Conservation (phyloP, 106 monocot genomes). For the Apostasia ramifera region DNA sequence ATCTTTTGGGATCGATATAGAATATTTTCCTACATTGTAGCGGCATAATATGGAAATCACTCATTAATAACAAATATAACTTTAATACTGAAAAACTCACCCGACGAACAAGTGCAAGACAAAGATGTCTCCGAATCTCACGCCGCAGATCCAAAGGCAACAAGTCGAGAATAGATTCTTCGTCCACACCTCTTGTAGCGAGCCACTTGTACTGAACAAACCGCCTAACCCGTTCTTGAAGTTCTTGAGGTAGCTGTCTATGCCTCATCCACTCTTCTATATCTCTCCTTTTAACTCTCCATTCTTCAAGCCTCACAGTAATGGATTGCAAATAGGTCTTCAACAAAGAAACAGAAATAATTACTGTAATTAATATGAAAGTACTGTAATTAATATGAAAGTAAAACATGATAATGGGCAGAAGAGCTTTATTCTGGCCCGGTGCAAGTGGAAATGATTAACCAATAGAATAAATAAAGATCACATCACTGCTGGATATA, state of each 20-base stretch:
- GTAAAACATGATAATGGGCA: too few species aligned
- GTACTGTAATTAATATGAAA: too few species aligned
- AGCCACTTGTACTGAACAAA: conserved; percentile 95
- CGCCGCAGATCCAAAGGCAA: conserved; percentile 88
- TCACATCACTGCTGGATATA: too few species aligned
- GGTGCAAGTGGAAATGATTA: too few species aligned
- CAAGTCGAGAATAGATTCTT: conserved; percentile 66
- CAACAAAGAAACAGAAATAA: conserved; percentile 3
- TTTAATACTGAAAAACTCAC: conserved; percentile 29
- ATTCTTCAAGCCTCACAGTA: conserved; percentile 76
- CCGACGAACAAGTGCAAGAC: conserved; percentile 77
- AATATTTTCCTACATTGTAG: too few species aligned
- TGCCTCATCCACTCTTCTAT: conserved; percentile 97
- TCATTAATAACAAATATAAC: not conserved
- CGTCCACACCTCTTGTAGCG: conserved; percentile 88
- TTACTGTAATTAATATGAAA: too few species aligned
- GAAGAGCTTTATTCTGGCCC: too few species aligned
- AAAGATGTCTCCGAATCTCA: conserved; percentile 82
- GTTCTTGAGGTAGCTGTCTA: conserved; percentile 66
- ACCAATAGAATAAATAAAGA: too few species aligned
- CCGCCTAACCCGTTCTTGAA: conserved; percentile 60
- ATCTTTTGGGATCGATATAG: too few species aligned
- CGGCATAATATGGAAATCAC: not conserved
- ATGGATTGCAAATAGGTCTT: conserved; percentile 88
- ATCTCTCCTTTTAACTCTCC: conserved; percentile 83